phyloP scores from a whole-genome alignment of 768 basidiomycete species.

The Leccinum uliginosum region DNA sequence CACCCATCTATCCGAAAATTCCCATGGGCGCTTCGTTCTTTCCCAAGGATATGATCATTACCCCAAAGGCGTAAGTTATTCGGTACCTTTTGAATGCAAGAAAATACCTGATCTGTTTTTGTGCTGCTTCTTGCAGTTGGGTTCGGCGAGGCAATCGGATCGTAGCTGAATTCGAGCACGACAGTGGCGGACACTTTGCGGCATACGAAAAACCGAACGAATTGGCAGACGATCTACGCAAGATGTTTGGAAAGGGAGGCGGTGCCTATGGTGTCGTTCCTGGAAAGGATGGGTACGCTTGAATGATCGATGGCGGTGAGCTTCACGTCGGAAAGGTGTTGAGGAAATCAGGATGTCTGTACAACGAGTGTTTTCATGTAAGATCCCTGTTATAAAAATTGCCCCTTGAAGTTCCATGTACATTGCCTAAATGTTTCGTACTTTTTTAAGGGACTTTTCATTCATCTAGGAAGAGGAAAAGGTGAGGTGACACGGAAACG shows the following conservation, averaged over 20 bases:
- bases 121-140: constrained; percentile 37
- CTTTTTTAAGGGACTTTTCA: background rate
- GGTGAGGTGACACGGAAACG: too few relatives aligned
- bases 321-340: too few relatives aligned
- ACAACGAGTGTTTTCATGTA: too few relatives aligned
- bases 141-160: constrained; percentile 31
- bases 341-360: too few relatives aligned
- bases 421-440: too few relatives aligned
- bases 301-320: background rate
- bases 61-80: constrained; percentile 36
- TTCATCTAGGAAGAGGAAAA: too few relatives aligned
- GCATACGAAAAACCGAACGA: constrained; percentile 46
- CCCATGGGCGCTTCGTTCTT: constrained; percentile 51
- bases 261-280: constrained; percentile 45
- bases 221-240: constrained; percentile 46
- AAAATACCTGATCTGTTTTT: background rate
- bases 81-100: too few relatives aligned
- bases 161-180: constrained; percentile 48
- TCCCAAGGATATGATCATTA: constrained; percentile 41
- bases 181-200: constrained; percentile 56
- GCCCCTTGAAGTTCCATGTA: too few relatives aligned
- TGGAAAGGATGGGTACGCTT: constrained; percentile 40
- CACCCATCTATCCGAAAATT: constrained; percentile 17
- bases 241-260: constrained; percentile 54
- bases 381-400: too few relatives aligned